Percentiles rank a stretch among this genome's conserved stretches.
Conservation (phyloP, 2,329 filamentous ascomycete genomes). For the Diatrype stigma region DNA sequence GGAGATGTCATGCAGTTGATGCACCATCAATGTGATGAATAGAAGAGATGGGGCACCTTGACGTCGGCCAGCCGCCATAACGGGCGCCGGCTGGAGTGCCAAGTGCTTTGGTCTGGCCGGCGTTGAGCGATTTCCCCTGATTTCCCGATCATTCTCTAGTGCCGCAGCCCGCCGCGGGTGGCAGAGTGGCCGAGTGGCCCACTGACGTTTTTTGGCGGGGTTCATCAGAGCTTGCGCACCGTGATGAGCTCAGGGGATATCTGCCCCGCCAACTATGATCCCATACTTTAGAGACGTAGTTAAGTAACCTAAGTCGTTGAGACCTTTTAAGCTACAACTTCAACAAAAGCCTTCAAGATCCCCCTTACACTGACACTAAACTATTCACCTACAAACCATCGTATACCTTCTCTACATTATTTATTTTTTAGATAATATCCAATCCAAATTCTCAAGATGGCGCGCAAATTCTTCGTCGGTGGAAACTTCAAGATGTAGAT, state of each 20-base stretch:
- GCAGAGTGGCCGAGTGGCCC: background rate
- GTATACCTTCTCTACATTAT: too few species aligned
- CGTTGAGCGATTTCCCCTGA: background rate
- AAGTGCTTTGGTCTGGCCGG: too few species aligned
- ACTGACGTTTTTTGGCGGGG: background rate
- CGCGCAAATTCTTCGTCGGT: slow-evolving; percentile 95
- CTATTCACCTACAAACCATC: too few species aligned
- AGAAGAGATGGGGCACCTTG: too few species aligned
- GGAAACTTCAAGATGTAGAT: slow-evolving; percentile 98
- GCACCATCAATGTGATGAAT: background rate
- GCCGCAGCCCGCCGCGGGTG: background rate
- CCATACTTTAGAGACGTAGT: background rate
- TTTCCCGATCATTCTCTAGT: background rate
- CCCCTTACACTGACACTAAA: too few species aligned
- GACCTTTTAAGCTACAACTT: background rate
- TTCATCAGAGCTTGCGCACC: background rate
- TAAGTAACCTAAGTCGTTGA: too few species aligned
- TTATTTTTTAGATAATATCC: background rate
- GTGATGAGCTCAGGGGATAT: background rate
- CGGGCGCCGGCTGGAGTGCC: too few species aligned
- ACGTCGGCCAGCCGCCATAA: too few species aligned
- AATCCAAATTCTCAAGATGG: slow-evolving; percentile 60
- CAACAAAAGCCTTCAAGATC: too few species aligned
- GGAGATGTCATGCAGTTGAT: background rate
- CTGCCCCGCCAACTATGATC: background rate